Evolutionary conservation across 768 basidiomycete genomes (phyloP), one percentile per base, ranked within the genome.

Genomic region (Pulveroboletus sp.): DNA sequence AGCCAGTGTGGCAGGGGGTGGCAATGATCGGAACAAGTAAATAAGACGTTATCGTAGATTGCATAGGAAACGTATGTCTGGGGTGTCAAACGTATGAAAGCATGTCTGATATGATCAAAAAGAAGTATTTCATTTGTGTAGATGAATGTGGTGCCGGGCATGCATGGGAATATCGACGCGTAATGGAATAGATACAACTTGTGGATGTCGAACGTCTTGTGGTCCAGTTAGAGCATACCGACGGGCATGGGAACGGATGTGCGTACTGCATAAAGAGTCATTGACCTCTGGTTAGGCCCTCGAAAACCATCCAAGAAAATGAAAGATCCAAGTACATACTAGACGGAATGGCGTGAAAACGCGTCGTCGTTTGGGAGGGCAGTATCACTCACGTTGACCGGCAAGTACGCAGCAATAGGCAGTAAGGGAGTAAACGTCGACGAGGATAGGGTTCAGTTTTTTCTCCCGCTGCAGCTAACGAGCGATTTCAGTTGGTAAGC

Each of bases 311-410:
- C 47, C 53, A 39, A 65, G 45, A 50, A 58, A 32, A 54, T 35
- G 53, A 35, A 63, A 49, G 38, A 67, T 20, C 61, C 58, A 67
- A 43, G 27, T 55, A 8, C 27, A 57, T 24, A 67, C 67, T 69
- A 13, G 41, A 36, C 1, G 6, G n/a, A 10, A 26, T 9, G 31
- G 4, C 19, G 9, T 57, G 43, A 53, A 23, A 6, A 14, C 19
- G 17, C 2, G 1, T 20, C 22, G 16, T 31, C 42, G 39, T 6
- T 8, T 14, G 42, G 2, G 30, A 17, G 5, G 22, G 5, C 27
- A 3, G 10, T 1, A 5, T 1, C 7, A 58, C 65, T 51, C 42
- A 69, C 65, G 50, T 49, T 67, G 65, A 41, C 54, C 40, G 17
- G 53, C 57, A 40, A 67, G 49, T 39, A 56, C 23, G 39, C 55